Conservation (phyloP, 495 filamentous ascomycete species). For the Penicillium odoratum region DNA sequence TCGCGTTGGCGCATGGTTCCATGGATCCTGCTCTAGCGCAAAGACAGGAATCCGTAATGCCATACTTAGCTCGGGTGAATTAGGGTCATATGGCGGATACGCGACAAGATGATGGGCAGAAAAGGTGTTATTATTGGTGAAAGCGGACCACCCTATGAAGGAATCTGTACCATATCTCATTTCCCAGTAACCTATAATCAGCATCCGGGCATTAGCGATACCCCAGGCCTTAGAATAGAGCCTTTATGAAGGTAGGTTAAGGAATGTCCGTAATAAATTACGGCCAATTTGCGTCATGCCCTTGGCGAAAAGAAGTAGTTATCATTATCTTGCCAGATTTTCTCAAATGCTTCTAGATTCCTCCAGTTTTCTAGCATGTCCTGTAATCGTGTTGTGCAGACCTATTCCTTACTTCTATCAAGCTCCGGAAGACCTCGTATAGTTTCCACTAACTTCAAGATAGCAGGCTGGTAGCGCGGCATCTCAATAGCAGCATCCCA, state of each 20-base stretch:
- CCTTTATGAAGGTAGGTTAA: no score
- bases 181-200: not conserved
- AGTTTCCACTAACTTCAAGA: not conserved
- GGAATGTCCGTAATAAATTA: no score
- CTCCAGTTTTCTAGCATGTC: not conserved
- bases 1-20: not conserved
- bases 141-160: not conserved
- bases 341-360: not conserved
- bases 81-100: not conserved
- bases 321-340: not conserved
- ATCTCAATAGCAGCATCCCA: slow-evolving; percentile 2
- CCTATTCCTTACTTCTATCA: slow-evolving; percentile 1
- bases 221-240: not conserved
- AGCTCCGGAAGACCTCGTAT: not conserved
- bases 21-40: slow-evolving; percentile 2
- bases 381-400: not conserved
- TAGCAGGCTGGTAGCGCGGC: slow-evolving; percentile 7
- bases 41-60: slow-evolving; percentile 1
- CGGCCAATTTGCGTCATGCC: not conserved
- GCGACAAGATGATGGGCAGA: not conserved
- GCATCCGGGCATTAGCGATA: not conserved
- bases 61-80: not conserved
- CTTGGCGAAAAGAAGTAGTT: not conserved
- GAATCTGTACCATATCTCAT: slow-evolving; percentile 1
- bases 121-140: not conserved